Base-by-base conservation (phyloP, 169 alveolate genomes). In the Ophryocystis elektroscirrha region DNA sequence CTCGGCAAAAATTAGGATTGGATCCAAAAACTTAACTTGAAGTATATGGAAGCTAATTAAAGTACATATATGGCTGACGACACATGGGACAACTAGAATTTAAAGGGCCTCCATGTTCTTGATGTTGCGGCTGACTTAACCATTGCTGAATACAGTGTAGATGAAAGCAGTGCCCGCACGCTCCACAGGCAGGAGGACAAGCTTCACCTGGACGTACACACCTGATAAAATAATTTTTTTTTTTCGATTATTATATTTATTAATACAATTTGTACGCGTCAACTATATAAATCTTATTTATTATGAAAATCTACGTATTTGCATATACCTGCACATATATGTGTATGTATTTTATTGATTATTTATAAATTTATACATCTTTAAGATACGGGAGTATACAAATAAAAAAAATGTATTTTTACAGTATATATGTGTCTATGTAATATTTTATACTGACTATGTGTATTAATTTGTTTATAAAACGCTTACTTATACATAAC, bases 121-220 rank as follows among this genome's bases (percentile, higher is more conserved):
- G 30, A 39, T 48, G 35, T 16, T n/a, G 53, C 47, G 23, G 36
- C 24, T 2, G 26, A 7, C 28, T 54, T 46, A 22, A 0, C 69
- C 65, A 61, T 55, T 69, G 63, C 53, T 69, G 69, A 41, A 72
- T 72, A 54, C 81, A 72, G 56, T 72, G 81, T 22, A 72, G 67
- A 49, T 72, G 81, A 36, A 72, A 72, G 44, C 63, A 42, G 52
- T 72, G 81, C 0, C 81, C 81, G 55, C 81, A 72, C 41, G 60
- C 68, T 15, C 81, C 81, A 53, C 62, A 71, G 16, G 74, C 74
- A 2, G 81, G 79, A 36, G 81, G 81, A 28, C 81, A 72, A 30
- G 63, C 56, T 32, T 68, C 76, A 0, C 81, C 81, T 0, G 81
- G 81, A 39, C 44, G 56, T 35, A 52, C 61, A 55, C 81, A 72